Evolutionary conservation across 257 asterid species (phyloP), one percentile per base, ranked within the genome.

Genomic region (Scutellaria minor): DNA sequence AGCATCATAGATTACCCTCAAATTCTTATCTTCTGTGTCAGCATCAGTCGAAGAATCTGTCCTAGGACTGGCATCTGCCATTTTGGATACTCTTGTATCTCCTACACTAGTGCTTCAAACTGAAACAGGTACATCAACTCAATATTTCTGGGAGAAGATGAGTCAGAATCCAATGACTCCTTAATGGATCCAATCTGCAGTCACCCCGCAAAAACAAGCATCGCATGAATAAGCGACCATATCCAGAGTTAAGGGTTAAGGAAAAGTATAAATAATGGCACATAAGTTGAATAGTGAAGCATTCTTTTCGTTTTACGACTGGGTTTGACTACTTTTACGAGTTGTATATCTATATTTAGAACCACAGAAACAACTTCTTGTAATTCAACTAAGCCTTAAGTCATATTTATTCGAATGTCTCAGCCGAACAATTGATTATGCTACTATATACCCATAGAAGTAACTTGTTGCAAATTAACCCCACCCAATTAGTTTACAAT

Each of bases 31-130:
- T 70, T 93, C 97, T 4, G 96, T 93, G 73, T 93, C 97, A 6
- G 96, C 97, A 77, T 93, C 98, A 40, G 96, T 85, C 12, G 97
- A 91, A 75, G 93, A 74, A 84, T 91, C 97, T 50, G 96, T 83
- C 85, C 81, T 88, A 41, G 94, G 96, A 85, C 97, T 89, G 81
- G 81, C 85, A 77, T 85, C 97, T 41, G 85, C 97, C 97, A 93
- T 93, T 46, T 22, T 71, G 72, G 72, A 66, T 46, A 58, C 82
- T 65, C 81, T 73, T 66, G 75, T 60, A 83, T 75, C 72, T 66
- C 75, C 75, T 15, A 42, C 50, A 64, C 14, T 47, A 64, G 68
- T 44, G 65, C 72, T 76, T 77, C 70, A 74, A 71, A 56, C 71
- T 48, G 69, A 56, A 71, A 31, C 20, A 63, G 67, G 31, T 42